Base-by-base conservation (phyloP, 345 rosid species). In the Populus alba region DNA sequence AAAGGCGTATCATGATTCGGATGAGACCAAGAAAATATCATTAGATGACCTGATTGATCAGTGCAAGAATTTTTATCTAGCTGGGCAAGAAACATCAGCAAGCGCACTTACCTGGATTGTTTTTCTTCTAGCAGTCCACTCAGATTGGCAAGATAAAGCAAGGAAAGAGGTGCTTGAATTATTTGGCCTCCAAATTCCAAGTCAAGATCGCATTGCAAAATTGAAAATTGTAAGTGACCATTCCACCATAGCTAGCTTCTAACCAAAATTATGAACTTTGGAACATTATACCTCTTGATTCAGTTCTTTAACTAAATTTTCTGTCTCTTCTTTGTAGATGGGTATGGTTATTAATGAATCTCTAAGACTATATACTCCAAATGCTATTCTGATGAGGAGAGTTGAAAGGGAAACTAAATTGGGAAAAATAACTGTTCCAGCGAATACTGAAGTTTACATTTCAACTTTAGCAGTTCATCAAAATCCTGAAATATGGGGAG, bases 81-180 rank as follows among this genome's bases (percentile, higher is more conserved):
- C 76, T 20, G 85, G 84, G 25, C 87, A 81, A 18, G 87, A 81
- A 72, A 68, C 85, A 31, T 78, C 80, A 17, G 25, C 67, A 20
- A 74, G 77, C 38, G 65, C 77, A 33, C 78, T 84, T 15, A 18
- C 75, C 11, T 84, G 87, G 84, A 79, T 72, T 13, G 66, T 73
- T 16, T 72, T 84, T 71, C 80, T 84, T 70, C 77, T 88, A 9
- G 80, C 88, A 41, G 13, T 82, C n/a, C 81, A 87, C 72, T 45
- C 71, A 12, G 87, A 88, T 18, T 87, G 88, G 87, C 91, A 88
- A 79, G 87, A 87, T 25, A 75, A 81, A 77, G 86, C 79, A 29
- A 85, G 88, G 77, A 80, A 65, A 38, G 88, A 88, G 70, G 85
- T 82, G 29, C 59, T 81, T 22, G 77, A 83, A 33, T 33, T 71